phyloP scores from a whole-genome alignment of 2,329 filamentous ascomycete genomes.

The Scytalidium lignicola region DNA sequence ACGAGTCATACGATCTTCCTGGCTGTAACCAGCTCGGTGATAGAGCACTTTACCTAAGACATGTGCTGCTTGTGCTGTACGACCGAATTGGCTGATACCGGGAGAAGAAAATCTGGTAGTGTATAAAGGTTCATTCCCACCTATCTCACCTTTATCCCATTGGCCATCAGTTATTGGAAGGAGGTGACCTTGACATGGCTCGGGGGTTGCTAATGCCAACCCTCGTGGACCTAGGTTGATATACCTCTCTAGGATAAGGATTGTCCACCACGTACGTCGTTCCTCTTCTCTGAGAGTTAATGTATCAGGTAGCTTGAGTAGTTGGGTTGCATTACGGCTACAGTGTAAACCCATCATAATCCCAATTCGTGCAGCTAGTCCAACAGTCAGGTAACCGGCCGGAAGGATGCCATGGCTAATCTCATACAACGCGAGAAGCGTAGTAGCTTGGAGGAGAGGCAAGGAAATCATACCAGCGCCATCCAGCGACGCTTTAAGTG shows the following conservation, averaged over 20 bases:
- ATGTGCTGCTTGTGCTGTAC: background rate
- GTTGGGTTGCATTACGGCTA: background rate
- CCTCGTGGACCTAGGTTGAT: background rate
- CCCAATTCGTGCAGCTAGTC: constrained; percentile 2
- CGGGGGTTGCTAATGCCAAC: background rate
- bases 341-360: constrained; percentile 5
- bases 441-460: background rate
- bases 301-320: constrained; percentile 5
- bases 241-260: constrained; percentile 5
- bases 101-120: background rate
- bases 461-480: background rate
- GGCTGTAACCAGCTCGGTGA: background rate
- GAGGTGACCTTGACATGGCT: background rate
- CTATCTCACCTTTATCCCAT: background rate
- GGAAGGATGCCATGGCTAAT: background rate
- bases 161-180: background rate
- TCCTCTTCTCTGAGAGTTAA: constrained; percentile 4
- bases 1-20: background rate
- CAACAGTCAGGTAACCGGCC: background rate
- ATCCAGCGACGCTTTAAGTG: background rate
- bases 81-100: background rate
- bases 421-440: background rate
- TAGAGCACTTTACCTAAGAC: background rate
- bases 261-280: constrained; percentile 5
- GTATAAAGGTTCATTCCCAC: background rate